Conservation (phyloP, 2,329 filamentous ascomycete species). For the Aureobasidium melanogenum region DNA sequence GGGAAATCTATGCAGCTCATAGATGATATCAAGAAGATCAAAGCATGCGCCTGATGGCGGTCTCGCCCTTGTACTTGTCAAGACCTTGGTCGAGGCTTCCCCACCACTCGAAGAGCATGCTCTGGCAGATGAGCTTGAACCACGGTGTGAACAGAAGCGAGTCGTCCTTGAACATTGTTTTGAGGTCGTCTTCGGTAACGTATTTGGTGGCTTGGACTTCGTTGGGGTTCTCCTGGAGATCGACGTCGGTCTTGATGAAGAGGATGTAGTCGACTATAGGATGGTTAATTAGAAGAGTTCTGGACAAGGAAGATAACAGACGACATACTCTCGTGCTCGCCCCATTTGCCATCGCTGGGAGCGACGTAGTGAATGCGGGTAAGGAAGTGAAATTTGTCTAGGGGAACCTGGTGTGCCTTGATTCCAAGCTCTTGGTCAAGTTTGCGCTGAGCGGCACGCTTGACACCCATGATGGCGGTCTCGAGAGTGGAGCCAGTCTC, state of each 20-base stretch:
- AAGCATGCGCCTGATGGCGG: conserved; percentile 75
- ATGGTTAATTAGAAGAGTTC: conserved; percentile 17
- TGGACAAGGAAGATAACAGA: neutral
- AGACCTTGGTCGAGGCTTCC: conserved; percentile 69
- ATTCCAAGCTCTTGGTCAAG: conserved; percentile 93
- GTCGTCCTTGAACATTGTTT: conserved; percentile 74
- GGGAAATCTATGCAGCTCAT: neutral
- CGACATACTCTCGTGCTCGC: conserved; percentile 87
- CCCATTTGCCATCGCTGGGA: conserved; percentile 94
- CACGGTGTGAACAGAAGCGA: conserved; percentile 85
- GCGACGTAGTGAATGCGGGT: conserved; percentile 98
- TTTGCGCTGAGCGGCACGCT: conserved; percentile 86
- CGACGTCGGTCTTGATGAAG: conserved; percentile 91
- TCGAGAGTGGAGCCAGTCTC: conserved; percentile 80
- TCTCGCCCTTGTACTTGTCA: conserved; percentile 78
- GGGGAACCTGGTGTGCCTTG: conserved; percentile 74
- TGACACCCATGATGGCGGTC: conserved; percentile 75
- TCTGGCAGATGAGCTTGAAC: conserved; percentile 98
- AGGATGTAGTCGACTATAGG: conserved; percentile 87
- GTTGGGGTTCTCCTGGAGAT: conserved; percentile 73
- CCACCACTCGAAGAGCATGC: conserved; percentile 99
- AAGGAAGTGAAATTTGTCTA: conserved; percentile 87
- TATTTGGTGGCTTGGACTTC: conserved; percentile 82
- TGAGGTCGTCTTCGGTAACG: conserved; percentile 73
- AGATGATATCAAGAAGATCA: neutral